phyloP scores from a whole-genome alignment of 2,329 filamentous ascomycete genomes.

The Lasiodiplodia hormozganensis region DNA sequence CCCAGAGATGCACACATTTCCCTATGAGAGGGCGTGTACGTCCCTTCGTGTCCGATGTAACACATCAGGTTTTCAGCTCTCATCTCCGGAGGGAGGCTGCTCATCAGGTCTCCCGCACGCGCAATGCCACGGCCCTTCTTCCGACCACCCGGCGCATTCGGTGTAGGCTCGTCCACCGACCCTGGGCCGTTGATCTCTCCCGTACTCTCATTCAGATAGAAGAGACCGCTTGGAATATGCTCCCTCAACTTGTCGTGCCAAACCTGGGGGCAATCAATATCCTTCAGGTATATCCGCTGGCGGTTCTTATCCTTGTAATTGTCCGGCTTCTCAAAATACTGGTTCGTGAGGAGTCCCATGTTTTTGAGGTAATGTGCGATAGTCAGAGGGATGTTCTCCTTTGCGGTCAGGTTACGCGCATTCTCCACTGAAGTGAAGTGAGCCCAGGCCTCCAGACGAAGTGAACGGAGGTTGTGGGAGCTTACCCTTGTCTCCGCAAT shows the following conservation, averaged over 20 bases:
- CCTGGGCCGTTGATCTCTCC: constrained; percentile 63
- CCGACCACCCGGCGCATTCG: constrained; percentile 50
- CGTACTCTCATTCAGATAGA: constrained; percentile 87
- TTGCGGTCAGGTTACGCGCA: constrained; percentile 78
- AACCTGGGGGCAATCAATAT: constrained; percentile 90
- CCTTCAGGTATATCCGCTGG: constrained; percentile 93
- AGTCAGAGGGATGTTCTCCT: constrained; percentile 80
- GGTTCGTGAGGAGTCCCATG: constrained; percentile 81
- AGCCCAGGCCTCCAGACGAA: constrained; percentile 29
- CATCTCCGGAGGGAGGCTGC: constrained; percentile 84
- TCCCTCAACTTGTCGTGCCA: constrained; percentile 84
- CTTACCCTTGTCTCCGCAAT: constrained; percentile 79
- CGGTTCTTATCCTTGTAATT: constrained; percentile 80
- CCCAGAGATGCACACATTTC: constrained; percentile 98
- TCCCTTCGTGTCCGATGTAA: constrained; percentile 96
- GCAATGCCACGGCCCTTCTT: constrained; percentile 66
- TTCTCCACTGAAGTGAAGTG: constrained; percentile 69
- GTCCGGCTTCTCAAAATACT: constrained; percentile 70
- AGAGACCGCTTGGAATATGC: constrained; percentile 80
- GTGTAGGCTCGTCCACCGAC: constrained; percentile 55
- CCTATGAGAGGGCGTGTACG: constrained; percentile 91
- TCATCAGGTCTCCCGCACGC: constrained; percentile 91
- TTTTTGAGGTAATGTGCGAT: constrained; percentile 90
- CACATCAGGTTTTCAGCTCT: constrained; percentile 97
- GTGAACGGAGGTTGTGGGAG: constrained; percentile 33